Percentiles rank a stretch among this genome's conserved stretches.
phyloP scores from a whole-genome alignment of 1,139 yeast species.

The Yarrowia galli region DNA sequence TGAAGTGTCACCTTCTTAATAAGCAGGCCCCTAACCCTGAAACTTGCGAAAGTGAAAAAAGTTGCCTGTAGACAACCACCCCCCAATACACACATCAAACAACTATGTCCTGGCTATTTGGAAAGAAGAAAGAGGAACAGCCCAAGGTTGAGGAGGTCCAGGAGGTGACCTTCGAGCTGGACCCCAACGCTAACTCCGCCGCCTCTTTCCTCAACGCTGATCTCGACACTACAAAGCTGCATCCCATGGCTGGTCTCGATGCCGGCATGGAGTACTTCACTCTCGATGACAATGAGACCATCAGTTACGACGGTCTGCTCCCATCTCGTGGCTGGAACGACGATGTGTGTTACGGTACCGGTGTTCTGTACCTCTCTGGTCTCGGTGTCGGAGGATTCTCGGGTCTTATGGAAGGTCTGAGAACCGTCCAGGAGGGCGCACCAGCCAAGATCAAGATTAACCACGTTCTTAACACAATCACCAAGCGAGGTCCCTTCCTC shows the following conservation, averaged over 20 bases:
- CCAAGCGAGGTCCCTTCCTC: conserved; percentile 93
- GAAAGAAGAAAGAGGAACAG: conserved; percentile 52
- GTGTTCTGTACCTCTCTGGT: conserved; percentile 86
- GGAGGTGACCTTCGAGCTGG: conserved; percentile 56
- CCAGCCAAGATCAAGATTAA: conserved; percentile 82
- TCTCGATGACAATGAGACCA: conserved; percentile 83
- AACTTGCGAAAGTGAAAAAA: conserved; percentile 37
- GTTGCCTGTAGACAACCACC: conserved; percentile 17
- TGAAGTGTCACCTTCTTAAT: not conserved
- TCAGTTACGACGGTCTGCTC: conserved; percentile 81
- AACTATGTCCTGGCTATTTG: conserved; percentile 75
- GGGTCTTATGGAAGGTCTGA: conserved; percentile 86
- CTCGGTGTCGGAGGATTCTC: conserved; percentile 85
- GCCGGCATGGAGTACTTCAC: conserved; percentile 92
- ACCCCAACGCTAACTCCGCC: conserved; percentile 73
- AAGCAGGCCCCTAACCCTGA: conserved; percentile 31
- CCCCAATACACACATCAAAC: conserved; percentile 23
- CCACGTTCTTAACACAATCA: conserved; percentile 87
- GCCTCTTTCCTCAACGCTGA: conserved; percentile 66
- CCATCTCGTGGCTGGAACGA: conserved; percentile 98
- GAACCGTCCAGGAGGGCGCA: conserved; percentile 73
- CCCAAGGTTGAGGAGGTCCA: conserved; percentile 45
- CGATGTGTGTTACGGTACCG: conserved; percentile 97
- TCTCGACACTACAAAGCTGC: conserved; percentile 76
- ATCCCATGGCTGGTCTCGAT: conserved; percentile 88